Evolutionary conservation across 345 rosid genomes (phyloP).

Genomic region (Populus pruinosa): DNA sequence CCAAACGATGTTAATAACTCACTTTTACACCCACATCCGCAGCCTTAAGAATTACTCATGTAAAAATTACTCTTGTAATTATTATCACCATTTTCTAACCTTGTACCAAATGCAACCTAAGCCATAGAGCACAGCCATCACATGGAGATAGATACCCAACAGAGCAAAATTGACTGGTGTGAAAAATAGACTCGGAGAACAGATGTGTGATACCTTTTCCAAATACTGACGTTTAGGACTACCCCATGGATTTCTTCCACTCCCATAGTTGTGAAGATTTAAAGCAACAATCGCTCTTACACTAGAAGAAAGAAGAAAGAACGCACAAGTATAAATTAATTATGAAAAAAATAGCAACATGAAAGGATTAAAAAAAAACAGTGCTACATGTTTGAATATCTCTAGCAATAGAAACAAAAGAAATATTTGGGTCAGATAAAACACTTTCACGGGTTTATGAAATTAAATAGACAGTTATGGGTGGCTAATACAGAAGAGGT

Average conservation of each 20-base stretch:
- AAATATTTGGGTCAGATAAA: background rate
- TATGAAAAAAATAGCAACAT: background rate
- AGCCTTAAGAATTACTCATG: background rate
- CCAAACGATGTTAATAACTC: background rate
- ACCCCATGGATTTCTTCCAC: conserved; percentile 99
- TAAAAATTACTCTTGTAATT: background rate
- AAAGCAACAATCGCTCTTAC: conserved; percentile 89
- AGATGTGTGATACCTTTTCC: conserved; percentile 57
- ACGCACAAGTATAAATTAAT: background rate
- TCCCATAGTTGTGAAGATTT: conserved; percentile 87
- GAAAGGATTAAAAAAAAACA: background rate
- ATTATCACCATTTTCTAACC: background rate
- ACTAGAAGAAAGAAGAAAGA: conserved; percentile 43
- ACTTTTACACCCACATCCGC: background rate
- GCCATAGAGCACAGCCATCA: background rate
- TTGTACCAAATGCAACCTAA: background rate
- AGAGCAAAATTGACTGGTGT: background rate
- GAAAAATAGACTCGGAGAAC: background rate
- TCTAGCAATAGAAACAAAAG: background rate
- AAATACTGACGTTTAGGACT: conserved; percentile 69
- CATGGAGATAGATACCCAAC: background rate
- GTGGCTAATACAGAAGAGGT: background rate
- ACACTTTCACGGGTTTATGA: background rate
- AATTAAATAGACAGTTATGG: background rate
- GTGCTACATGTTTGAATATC: background rate